phyloP scores from a whole-genome alignment of 345 rosid genomes.

The Chamaenerion angustifolium region DNA sequence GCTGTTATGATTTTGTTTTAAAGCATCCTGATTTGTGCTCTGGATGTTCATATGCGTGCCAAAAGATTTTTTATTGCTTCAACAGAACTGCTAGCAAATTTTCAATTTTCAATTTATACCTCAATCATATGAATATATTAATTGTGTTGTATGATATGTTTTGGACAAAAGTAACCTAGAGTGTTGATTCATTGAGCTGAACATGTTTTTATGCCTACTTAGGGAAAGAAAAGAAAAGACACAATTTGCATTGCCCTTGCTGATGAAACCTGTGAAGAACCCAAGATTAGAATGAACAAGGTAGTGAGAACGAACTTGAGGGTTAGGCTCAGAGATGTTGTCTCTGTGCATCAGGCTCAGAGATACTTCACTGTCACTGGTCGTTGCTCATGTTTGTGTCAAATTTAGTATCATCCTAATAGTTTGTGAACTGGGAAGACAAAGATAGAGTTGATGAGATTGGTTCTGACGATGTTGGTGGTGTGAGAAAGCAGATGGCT shows the following conservation, averaged over 20 bases:
- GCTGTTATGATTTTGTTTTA: too few species aligned
- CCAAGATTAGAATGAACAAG: conserved; percentile 80
- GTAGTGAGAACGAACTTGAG: conserved; percentile 80
- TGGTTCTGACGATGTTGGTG: conserved; percentile 98
- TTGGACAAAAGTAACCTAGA: neutral
- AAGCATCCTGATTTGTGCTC: too few species aligned
- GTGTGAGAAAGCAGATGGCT: conserved; percentile 98
- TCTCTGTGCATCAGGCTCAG: conserved; percentile 84
- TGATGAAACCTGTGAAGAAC: conserved; percentile 74
- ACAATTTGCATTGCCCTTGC: conserved; percentile 79
- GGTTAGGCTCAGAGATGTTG: conserved; percentile 83
- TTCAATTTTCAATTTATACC: too few species aligned
- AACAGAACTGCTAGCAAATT: too few species aligned
- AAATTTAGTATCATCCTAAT: too few species aligned
- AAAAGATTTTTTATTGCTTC: too few species aligned
- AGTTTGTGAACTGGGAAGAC: conserved; percentile 36
- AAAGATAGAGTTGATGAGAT: conserved; percentile 86
- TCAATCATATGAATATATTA: too few species aligned
- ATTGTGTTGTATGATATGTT: neutral
- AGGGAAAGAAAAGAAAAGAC: conserved; percentile 86
- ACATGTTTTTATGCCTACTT: conserved; percentile 5
- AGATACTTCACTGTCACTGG: too few species aligned
- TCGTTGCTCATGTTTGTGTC: neutral
- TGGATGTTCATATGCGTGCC: too few species aligned
- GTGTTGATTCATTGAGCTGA: neutral